These are phyloP conservation scores for Polytrichum commune DNA, from an alignment of 225 moss, liverwort and hornwort genomes.

Conservation along the genomic window DNA sequence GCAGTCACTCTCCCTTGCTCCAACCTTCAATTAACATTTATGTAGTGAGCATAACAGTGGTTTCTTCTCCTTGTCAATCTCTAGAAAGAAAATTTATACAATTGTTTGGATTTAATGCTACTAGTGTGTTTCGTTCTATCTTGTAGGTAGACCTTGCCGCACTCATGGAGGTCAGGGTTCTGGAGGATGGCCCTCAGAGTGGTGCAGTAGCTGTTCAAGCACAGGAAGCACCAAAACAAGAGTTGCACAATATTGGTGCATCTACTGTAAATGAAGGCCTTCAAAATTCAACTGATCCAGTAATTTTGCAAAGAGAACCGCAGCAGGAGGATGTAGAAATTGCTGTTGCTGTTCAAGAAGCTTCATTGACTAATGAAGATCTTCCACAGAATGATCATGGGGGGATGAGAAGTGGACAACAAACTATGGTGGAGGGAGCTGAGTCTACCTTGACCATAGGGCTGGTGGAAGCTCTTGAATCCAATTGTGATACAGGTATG, in stretches of 20 bases:
- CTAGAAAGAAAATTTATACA: too few relatives aligned
- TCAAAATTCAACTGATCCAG: constrained; percentile 12
- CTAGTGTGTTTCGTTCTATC: not conserved
- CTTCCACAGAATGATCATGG: constrained; percentile 8
- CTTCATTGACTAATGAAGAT: constrained; percentile 12
- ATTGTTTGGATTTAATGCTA: not conserved
- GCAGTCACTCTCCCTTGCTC: too few relatives aligned
- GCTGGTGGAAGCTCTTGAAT: constrained; percentile 11
- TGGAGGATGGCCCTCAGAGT: constrained; percentile 33
- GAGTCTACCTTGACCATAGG: constrained; percentile 6
- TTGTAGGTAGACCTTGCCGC: constrained; percentile 33
- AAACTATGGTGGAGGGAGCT: constrained; percentile 11
- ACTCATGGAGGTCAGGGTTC: constrained; percentile 49
- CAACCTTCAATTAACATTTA: too few relatives aligned
- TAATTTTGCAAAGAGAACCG: not conserved
- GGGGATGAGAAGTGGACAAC: constrained; percentile 10
- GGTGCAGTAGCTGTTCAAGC: constrained; percentile 10
- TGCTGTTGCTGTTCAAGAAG: constrained; percentile 5
- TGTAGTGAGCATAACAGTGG: too few relatives aligned
- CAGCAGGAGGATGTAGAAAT: constrained; percentile 15
- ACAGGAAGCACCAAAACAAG: constrained; percentile 3
- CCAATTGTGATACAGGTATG: constrained; percentile 35
- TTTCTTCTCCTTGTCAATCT: too few relatives aligned
- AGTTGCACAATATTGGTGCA: constrained; percentile 14
- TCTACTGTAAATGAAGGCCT: constrained; percentile 5